These are phyloP conservation scores for Dimocarpus longan DNA, from an alignment of 345 rosid genomes.

Conservation along the genomic window DNA sequence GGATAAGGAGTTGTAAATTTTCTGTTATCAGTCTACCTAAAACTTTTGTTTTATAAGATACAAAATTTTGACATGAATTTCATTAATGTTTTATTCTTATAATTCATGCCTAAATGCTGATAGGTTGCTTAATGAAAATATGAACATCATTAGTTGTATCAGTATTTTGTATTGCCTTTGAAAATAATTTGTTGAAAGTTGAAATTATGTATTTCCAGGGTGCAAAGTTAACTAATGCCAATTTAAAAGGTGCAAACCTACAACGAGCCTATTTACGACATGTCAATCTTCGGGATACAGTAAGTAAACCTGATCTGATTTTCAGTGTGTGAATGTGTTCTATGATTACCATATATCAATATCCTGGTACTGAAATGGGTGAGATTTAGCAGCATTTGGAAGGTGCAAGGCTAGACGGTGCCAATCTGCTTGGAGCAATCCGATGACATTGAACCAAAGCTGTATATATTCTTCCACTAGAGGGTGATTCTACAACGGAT, in stretches of 20 bases:
- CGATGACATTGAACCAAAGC: constrained; percentile 38
- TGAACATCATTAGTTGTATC: neutral
- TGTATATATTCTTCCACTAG: neutral
- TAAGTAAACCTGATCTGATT: constrained; percentile 36
- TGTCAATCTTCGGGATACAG: constrained; percentile 85
- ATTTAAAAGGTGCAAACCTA: constrained; percentile 87
- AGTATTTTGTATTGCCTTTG: neutral
- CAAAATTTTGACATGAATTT: neutral
- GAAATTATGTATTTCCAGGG: constrained; percentile 51
- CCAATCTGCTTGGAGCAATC: constrained; percentile 77
- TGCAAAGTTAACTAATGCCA: constrained; percentile 84
- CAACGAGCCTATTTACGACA: constrained; percentile 87
- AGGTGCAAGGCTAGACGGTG: constrained; percentile 90
- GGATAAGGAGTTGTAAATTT: neutral
- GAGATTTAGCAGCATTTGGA: constrained; percentile 62
- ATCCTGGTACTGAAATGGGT: neutral
- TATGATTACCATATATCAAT: neutral
- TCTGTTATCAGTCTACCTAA: neutral
- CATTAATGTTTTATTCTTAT: no score
- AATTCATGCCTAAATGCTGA: neutral
- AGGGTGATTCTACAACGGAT: neutral
- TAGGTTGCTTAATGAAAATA: neutral
- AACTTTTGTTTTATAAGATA: neutral
- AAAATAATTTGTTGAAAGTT: neutral
- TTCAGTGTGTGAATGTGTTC: neutral